These are phyloP conservation scores for Teratosphaeria gauchensis DNA, from an alignment of 2,329 filamentous ascomycete species.

Conservation along the genomic window DNA sequence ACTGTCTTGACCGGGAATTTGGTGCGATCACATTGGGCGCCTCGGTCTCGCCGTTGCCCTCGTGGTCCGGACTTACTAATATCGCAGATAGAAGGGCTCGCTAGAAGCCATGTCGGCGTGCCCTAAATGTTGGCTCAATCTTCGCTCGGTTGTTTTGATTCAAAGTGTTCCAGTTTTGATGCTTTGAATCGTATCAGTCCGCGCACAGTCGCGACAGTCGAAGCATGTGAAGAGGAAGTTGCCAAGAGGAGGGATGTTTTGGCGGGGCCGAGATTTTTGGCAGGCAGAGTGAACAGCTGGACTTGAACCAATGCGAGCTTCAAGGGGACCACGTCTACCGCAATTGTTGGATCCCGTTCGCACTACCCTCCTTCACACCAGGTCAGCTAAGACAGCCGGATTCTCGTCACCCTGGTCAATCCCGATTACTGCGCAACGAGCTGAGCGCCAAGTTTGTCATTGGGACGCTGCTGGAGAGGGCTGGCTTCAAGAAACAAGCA, in stretches of 20 bases:
- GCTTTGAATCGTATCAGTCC: not conserved
- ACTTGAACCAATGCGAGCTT: not conserved
- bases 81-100: constrained; percentile 90
- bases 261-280: not conserved
- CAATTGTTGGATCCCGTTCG: not conserved
- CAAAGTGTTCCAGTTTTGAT: not conserved
- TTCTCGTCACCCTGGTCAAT: not conserved
- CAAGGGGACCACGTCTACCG: not conserved
- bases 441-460: not conserved
- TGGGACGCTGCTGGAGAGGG: constrained; percentile 8
- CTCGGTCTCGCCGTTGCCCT: too few species aligned
- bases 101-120: constrained; percentile 27
- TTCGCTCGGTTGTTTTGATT: not conserved
- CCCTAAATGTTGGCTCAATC: constrained; percentile 41
- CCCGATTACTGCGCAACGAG: not conserved
- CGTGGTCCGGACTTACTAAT: constrained; percentile 63
- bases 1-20: too few species aligned
- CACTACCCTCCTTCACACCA: not conserved
- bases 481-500: constrained; percentile 16
- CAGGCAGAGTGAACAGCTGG: not conserved
- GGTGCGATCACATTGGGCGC: too few species aligned
- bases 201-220: not conserved
- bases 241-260: not conserved
- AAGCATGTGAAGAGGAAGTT: not conserved
- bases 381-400: not conserved